phyloP scores from a whole-genome alignment of 208 protist genomes.

The Crithidia mellificae region DNA sequence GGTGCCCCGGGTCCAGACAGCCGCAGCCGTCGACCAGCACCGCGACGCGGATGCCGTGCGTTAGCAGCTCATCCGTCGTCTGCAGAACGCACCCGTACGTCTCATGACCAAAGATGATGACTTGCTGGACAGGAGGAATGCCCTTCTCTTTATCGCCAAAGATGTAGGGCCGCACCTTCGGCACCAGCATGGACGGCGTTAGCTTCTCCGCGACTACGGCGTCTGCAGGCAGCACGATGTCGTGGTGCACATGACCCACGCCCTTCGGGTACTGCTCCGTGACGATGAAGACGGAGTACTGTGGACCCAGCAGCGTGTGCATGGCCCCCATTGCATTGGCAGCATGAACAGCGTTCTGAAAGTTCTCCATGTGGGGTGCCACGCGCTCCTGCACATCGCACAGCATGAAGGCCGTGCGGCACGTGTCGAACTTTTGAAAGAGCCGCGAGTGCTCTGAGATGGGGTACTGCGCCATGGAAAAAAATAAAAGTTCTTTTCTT shows the following conservation, averaged over 20 bases:
- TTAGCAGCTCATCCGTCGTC: conserved; percentile 59
- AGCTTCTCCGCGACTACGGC: conserved; percentile 49
- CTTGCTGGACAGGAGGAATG: conserved; percentile 62
- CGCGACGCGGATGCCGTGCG: conserved; percentile 57
- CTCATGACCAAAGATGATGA: conserved; percentile 73
- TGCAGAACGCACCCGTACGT: conserved; percentile 74
- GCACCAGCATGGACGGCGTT: conserved; percentile 52
- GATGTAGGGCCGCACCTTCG: conserved; percentile 38
- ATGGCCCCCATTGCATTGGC: conserved; percentile 45
- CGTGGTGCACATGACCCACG: conserved; percentile 31
- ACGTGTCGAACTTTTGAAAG: conserved; percentile 36
- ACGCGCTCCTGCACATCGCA: conserved; percentile 71
- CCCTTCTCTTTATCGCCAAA: conserved; percentile 29
- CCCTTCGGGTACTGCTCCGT: conserved; percentile 60
- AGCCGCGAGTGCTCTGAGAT: conserved; percentile 31
- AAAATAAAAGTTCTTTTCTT: too few species aligned
- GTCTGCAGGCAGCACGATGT: conserved; percentile 45
- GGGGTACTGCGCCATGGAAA: conserved; percentile 16
- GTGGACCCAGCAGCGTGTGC: conserved; percentile 31
- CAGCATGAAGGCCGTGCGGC: conserved; percentile 68
- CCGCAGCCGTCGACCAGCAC: conserved; percentile 56
- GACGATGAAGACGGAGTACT: conserved; percentile 46
- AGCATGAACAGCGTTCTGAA: conserved; percentile 47
- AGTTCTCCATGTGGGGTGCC: conserved; percentile 37
- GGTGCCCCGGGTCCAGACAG: conserved; percentile 31